A percentile compares a stretch with the other conserved stretches of the same genome.
phyloP scores from a whole-genome alignment of 2,329 filamentous ascomycete genomes.

The Trichoderma harzianum region DNA sequence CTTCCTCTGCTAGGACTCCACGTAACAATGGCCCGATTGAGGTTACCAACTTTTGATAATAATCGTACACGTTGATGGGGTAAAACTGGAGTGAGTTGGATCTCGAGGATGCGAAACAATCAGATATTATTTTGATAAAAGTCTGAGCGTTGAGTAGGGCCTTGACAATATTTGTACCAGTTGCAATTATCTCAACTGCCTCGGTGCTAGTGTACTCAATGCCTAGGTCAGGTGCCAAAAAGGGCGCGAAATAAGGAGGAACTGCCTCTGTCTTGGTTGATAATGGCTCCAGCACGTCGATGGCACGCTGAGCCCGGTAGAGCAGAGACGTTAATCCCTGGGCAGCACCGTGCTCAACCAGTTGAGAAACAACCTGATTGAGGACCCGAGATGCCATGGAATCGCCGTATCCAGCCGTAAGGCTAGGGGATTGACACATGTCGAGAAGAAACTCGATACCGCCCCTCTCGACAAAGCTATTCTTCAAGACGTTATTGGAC shows the following conservation, averaged over 20 bases:
- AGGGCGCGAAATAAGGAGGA: constrained; percentile 68
- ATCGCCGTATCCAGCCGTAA: constrained; percentile 61
- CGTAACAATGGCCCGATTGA: constrained; percentile 75
- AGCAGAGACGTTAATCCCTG: constrained; percentile 79
- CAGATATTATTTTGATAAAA: constrained; percentile 69
- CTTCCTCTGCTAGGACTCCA: constrained; percentile 81
- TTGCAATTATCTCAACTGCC: constrained; percentile 42
- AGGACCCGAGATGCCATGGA: constrained; percentile 66
- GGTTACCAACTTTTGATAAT: constrained; percentile 71
- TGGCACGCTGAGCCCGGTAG: constrained; percentile 65
- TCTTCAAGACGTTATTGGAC: constrained; percentile 68
- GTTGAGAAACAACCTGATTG: constrained; percentile 68
- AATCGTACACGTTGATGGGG: constrained; percentile 78
- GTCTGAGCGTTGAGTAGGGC: constrained; percentile 73
- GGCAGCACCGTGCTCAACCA: constrained; percentile 78
- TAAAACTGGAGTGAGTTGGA: constrained; percentile 64
- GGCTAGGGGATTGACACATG: constrained; percentile 74
- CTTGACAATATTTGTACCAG: constrained; percentile 76
- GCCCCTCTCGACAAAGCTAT: constrained; percentile 70
- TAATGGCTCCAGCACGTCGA: constrained; percentile 67
- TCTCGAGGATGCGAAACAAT: constrained; percentile 69
- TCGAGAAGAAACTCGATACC: constrained; percentile 83
- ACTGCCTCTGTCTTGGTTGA: constrained; percentile 46
- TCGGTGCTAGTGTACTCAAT: constrained; percentile 32
- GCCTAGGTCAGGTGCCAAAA: constrained; percentile 48